Evolutionary conservation across 1,284 basidiomycete species (phyloP).

Genomic region (Puccinia hordei): DNA sequence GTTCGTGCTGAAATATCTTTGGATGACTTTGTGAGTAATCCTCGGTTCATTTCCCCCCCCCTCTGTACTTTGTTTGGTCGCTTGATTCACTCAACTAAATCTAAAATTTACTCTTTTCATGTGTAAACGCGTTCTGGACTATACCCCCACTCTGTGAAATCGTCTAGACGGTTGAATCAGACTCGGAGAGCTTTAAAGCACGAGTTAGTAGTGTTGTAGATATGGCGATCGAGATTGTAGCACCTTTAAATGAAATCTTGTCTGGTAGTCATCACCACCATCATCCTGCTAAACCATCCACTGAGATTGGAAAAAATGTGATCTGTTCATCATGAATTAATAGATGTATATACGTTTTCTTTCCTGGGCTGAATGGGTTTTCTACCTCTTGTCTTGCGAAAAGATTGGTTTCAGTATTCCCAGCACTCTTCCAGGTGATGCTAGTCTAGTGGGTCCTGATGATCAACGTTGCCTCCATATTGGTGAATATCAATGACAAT

Average conservation of each 20-base stretch:
- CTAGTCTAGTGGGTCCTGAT: too few relatives aligned
- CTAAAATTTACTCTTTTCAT: not conserved
- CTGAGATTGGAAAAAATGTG: not conserved
- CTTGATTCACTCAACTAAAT: not conserved
- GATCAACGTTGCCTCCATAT: too few relatives aligned
- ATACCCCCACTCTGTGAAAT: not conserved
- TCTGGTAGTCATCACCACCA: not conserved
- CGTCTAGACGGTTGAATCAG: slow-evolving; percentile 28
- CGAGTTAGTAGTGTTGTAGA: slow-evolving; percentile 33
- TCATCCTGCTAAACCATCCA: not conserved
- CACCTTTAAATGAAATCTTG: slow-evolving; percentile 43
- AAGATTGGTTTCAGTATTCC: too few relatives aligned
- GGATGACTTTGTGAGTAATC: slow-evolving; percentile 36
- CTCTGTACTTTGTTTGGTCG: not conserved
- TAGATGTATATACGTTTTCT: not conserved
- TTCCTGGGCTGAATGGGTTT: not conserved
- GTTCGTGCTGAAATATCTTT: slow-evolving; percentile 34
- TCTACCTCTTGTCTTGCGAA: not conserved
- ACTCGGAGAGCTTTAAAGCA: slow-evolving; percentile 26
- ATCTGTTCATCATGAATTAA: not conserved
- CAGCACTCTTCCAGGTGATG: too few relatives aligned
- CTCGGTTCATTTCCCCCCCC: not conserved
- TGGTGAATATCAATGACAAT: too few relatives aligned
- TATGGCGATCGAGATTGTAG: slow-evolving; percentile 35
- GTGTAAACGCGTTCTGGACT: not conserved